Evolutionary conservation across 208 protist genomes (phyloP), one percentile per base, ranked within the genome.

Genomic region (Porcisia hertigi): DNA sequence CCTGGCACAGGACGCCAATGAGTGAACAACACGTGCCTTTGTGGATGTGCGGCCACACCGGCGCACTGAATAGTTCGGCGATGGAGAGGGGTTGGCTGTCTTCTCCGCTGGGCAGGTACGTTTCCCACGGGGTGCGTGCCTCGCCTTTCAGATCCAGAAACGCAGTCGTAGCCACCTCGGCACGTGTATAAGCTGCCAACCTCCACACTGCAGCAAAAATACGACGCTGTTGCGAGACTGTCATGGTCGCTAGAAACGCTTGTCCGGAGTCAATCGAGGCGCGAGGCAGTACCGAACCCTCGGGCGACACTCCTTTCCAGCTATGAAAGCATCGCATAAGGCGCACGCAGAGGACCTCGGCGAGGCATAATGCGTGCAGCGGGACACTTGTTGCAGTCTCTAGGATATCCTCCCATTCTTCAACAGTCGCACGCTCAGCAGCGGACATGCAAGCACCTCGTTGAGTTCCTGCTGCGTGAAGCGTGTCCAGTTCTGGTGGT

Each of bases 271-370:
- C 25, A 16, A 2, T 55, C 2, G 49, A 57, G 39, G 62, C 62
- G n/a, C 8, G 6, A 49, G 39, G 34, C 6, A 8, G 14, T 7
- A 18, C 36, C 9, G 23, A 18, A 25, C 16, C n/a, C 20, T 62
- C 36, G 36, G 12, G 20, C 20, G 55, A 36, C 14, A n/a, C 55
- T 0, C 52, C 75, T 45, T 41, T 52, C 30, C 39, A 52, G 34
- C 2, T 36, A n/a, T 39, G 75, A 45, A 80, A 30, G 30, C 59
- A 58, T 12, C 59, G 69, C 7, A 76, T 14, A 18, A 81, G 59
- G 47, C 71, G 76, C 34, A 76, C 52, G 3, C 58, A 63, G 23
- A 81, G 47, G 3, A 57, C 76, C 63, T 81, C 76, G 39, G 70
- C 64, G 30, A 81, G 71, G 43, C 60, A 75, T 20, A 55, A 39